Evolutionary conservation across 2,329 filamentous ascomycete species (phyloP), one percentile per base, ranked within the genome.

Genomic region (Pseudogymnoascus sp.): DNA sequence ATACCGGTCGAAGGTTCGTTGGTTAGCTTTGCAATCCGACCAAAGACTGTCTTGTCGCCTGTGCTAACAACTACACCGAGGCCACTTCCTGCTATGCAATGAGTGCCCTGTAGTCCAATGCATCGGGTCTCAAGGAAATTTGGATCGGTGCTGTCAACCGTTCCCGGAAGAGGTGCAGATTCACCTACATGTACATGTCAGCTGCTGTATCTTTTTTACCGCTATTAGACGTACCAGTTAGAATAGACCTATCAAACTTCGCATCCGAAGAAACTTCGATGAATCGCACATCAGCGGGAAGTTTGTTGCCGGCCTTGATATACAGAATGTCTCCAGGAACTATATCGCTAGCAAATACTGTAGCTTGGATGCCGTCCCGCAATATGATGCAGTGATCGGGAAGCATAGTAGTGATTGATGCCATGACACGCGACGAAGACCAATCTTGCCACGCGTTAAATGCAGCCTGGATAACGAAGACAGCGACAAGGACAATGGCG

Each of bases 341-440:
- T 25, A 93, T 79, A 8, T 90, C 83, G 0, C 77, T 73, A 0
- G 85, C 85, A 2, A 78, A 75, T 3, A 85, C 76, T 14, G 77
- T 79, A 0, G 77, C 70, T 66, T 82, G 78, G 3, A 73, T 70
- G 1, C 85, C 82, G 67, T 90, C 83, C 19, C 89, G 83, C 6
- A 89, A 75, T 6, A 89, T 80, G 25, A 86, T 77, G 69, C 87
- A 90, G 65, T 85, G 80, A 69, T 91, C 89, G 0, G 90, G 90
- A n/a, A 93, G 79, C 89, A 93, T 90, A 16, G 83, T 87, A 60
- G 87, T 90, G 72, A 93, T 93, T 0, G 88, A 90, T 16, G 85
- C 84, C 90, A 93, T 93, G 63, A 92, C 89, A 4, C 86, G 79
- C 1, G 84, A 88, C 0, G 88, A 89, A 1, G 88, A 90, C 84